Conservation (phyloP, 331 rosid species). For the Erythrophleum ivorense region DNA sequence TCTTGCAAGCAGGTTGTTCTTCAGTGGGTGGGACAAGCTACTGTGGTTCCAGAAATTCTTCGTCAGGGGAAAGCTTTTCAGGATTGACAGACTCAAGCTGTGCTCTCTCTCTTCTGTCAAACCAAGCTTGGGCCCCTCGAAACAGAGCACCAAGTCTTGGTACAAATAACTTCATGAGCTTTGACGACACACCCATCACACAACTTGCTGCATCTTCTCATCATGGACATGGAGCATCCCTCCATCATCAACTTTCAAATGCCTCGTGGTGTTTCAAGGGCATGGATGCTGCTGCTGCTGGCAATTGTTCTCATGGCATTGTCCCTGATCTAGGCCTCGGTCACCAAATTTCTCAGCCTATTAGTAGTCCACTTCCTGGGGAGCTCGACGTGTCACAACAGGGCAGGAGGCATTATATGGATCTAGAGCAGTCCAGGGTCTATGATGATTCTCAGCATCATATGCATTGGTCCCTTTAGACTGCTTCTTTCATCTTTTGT, state of each 20-base stretch:
- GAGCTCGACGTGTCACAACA: slow-evolving; percentile 64
- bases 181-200: slow-evolving; percentile 57
- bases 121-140: slow-evolving; percentile 81
- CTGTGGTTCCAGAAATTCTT: slow-evolving; percentile 59
- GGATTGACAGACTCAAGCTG: slow-evolving; percentile 80
- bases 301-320: slow-evolving; percentile 51
- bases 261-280: slow-evolving; percentile 72
- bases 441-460: slow-evolving; percentile 52
- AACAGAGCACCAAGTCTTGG: slow-evolving; percentile 63
- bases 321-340: slow-evolving; percentile 69
- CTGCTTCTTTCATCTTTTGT: neutral
- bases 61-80: slow-evolving; percentile 66
- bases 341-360: slow-evolving; percentile 66
- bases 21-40: slow-evolving; percentile 62
- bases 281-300: slow-evolving; percentile 48
- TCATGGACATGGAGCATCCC: slow-evolving; percentile 42
- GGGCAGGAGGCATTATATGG: slow-evolving; percentile 79
- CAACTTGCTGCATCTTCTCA: slow-evolving; percentile 48
- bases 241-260: slow-evolving; percentile 56
- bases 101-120: slow-evolving; percentile 99
- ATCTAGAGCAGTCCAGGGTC: slow-evolving; percentile 57
- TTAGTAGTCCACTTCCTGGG: slow-evolving; percentile 47
- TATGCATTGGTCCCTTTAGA: slow-evolving; percentile 68
- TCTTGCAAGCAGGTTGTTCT: slow-evolving; percentile 56
- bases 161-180: slow-evolving; percentile 58